These are phyloP conservation scores for Wickerhamomyces bisporus DNA, from an alignment of 805 yeast genomes.

Conservation along the genomic window DNA sequence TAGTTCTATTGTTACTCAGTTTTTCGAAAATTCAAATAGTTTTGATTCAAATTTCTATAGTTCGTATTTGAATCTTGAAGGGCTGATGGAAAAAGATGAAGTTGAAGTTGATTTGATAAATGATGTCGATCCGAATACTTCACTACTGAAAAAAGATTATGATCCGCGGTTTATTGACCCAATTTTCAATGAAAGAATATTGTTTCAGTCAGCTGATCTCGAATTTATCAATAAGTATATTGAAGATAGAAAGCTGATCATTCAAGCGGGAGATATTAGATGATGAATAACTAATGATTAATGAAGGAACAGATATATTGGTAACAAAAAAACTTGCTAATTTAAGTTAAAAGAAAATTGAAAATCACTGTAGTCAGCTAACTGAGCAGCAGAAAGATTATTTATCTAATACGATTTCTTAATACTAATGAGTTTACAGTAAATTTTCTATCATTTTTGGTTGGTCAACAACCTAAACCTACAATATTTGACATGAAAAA, in stretches of 20 bases:
- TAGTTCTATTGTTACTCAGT: too few species aligned
- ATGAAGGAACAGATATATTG: too few species aligned
- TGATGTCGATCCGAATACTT: neutral
- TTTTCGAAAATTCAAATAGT: neutral
- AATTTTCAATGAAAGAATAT: slow-evolving; percentile 1
- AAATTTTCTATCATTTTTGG: too few species aligned
- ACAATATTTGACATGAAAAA: too few species aligned
- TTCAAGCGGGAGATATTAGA: neutral
- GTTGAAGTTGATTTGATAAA: neutral
- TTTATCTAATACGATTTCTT: too few species aligned
- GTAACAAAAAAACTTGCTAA: too few species aligned
- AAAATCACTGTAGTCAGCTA: too few species aligned
- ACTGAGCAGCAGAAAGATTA: too few species aligned
- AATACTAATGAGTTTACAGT: too few species aligned
- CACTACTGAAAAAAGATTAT: slow-evolving; percentile 2
- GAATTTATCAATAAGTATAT: slow-evolving; percentile 1
- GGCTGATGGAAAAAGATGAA: neutral
- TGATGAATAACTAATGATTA: too few species aligned
- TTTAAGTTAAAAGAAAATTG: too few species aligned
- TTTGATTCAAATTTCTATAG: neutral
- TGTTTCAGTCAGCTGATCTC: slow-evolving; percentile 3
- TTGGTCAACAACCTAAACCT: too few species aligned
- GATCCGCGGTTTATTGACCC: slow-evolving; percentile 8
- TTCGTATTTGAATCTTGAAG: neutral
- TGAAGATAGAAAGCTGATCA: slow-evolving; percentile 3